A percentile compares a stretch with the other conserved stretches of the same genome.
phyloP scores from a whole-genome alignment of 2,329 filamentous ascomycete genomes.

The Aspergillus fischeri region DNA sequence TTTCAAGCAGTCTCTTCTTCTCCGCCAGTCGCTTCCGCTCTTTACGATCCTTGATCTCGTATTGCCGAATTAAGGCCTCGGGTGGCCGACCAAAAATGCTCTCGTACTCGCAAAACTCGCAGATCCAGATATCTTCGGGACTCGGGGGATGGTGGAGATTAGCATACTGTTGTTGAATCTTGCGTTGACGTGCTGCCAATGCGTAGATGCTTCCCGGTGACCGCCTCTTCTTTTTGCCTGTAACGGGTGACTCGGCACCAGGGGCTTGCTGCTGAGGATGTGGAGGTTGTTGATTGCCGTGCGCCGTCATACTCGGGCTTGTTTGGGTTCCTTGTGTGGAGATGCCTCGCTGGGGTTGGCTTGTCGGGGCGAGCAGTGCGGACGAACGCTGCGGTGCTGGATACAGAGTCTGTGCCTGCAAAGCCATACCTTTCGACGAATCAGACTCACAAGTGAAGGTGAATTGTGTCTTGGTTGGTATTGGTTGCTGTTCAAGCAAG shows the following conservation, averaged over 20 bases:
- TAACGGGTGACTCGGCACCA: constrained; percentile 43
- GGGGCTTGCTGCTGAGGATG: constrained; percentile 32
- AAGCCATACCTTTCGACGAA: constrained; percentile 72
- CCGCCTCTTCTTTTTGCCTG: constrained; percentile 61
- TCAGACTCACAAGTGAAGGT: constrained; percentile 95
- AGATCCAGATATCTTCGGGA: constrained; percentile 82
- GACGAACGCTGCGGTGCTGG: constrained; percentile 34
- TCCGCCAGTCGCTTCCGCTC: constrained; percentile 82
- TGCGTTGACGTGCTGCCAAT: constrained; percentile 71
- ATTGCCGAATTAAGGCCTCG: constrained; percentile 77
- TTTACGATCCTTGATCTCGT: constrained; percentile 89
- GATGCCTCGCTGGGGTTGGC: constrained; percentile 37
- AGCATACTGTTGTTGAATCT: constrained; percentile 69
- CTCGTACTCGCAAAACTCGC: constrained; percentile 98
- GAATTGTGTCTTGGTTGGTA: constrained; percentile 78
- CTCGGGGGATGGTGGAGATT: constrained; percentile 71
- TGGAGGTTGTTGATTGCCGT: constrained; percentile 29
- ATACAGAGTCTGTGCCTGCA: constrained; percentile 59
- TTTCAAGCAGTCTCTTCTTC: constrained; percentile 77
- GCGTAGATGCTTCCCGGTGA: constrained; percentile 67
- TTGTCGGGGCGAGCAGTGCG: constrained; percentile 27
- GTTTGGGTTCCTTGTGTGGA: constrained; percentile 55
- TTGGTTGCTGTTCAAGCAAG: constrained; percentile 67
- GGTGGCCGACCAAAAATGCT: constrained; percentile 88
- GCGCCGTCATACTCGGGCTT: constrained; percentile 45